phyloP scores from a whole-genome alignment of 768 basidiomycete genomes.

The Cystofilobasidium macerans region DNA sequence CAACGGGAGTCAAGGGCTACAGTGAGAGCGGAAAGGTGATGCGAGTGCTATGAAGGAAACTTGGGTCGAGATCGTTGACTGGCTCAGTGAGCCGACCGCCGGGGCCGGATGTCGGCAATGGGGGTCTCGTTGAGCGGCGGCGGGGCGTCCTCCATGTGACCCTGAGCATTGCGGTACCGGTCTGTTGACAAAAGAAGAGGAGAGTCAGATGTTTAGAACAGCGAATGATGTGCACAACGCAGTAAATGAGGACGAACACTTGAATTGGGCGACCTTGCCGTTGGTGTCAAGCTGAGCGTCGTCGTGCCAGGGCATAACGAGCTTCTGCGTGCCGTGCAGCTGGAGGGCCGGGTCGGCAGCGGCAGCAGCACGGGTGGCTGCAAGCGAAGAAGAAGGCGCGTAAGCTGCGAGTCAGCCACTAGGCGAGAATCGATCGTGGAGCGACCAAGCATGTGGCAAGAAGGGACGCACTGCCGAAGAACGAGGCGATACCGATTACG shows the following conservation, averaged over 20 bases:
- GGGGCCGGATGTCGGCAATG: too few species aligned
- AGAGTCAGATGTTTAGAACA: background rate
- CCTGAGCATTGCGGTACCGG: conserved; percentile 15
- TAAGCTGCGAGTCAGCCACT: background rate
- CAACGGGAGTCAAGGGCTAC: too few species aligned
- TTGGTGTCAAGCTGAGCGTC: conserved; percentile 7
- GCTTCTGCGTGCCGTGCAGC: conserved; percentile 19
- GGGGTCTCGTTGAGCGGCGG: background rate
- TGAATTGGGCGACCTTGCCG: conserved; percentile 1
- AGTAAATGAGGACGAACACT: background rate
- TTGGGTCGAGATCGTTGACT: too few species aligned
- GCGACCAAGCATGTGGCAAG: background rate
- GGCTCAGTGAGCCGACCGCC: too few species aligned
- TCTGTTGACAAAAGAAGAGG: background rate
- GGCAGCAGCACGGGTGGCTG: background rate
- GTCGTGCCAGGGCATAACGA: conserved; percentile 22
- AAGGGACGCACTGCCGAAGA: conserved; percentile 11
- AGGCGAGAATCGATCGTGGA: background rate
- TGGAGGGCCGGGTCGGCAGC: conserved; percentile 18
- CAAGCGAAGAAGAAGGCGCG: background rate
- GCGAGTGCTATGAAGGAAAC: too few species aligned
- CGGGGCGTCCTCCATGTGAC: conserved; percentile 20
- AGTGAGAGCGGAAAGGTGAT: too few species aligned
- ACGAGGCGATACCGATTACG: conserved; percentile 11
- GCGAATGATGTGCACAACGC: background rate